Evolutionary conservation across 1,284 basidiomycete species (phyloP).

Genomic region (Puccinia polysora): DNA sequence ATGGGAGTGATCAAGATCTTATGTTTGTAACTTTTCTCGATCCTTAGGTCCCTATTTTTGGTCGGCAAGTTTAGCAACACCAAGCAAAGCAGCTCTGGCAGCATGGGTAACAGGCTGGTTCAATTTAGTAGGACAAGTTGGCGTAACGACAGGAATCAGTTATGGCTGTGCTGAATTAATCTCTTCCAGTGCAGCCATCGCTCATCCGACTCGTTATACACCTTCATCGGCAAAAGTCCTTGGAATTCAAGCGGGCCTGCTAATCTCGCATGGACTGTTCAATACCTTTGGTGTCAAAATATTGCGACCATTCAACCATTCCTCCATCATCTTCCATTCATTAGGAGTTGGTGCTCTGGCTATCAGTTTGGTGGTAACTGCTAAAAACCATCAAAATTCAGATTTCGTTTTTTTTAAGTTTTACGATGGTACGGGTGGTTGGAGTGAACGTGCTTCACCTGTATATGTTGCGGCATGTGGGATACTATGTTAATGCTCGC

Average conservation of each 20-base stretch:
- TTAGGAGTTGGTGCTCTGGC: conserved; percentile 64
- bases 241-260: conserved; percentile 67
- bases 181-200: conserved; percentile 62
- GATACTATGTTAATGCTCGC: conserved; percentile 63
- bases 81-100: conserved; percentile 43
- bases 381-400: conserved; percentile 64
- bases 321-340: conserved; percentile 69
- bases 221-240: conserved; percentile 62
- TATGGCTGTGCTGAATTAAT: conserved; percentile 65
- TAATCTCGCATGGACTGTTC: conserved; percentile 60
- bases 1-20: too few species aligned
- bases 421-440: conserved; percentile 68
- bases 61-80: conserved; percentile 44
- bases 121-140: conserved; percentile 65
- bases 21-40: too few species aligned
- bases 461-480: conserved; percentile 68
- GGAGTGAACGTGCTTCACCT: conserved; percentile 64
- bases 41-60: conserved; percentile 31
- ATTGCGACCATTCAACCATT: conserved; percentile 65
- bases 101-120: conserved; percentile 56
- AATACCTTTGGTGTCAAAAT: conserved; percentile 56
- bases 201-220: conserved; percentile 58
- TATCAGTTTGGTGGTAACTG: conserved; percentile 65
- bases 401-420: conserved; percentile 67
- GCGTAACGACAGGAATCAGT: conserved; percentile 70